Evolutionary conservation across 2,329 filamentous ascomycete species (phyloP).

Genomic region (Intubia oerlemansii): DNA sequence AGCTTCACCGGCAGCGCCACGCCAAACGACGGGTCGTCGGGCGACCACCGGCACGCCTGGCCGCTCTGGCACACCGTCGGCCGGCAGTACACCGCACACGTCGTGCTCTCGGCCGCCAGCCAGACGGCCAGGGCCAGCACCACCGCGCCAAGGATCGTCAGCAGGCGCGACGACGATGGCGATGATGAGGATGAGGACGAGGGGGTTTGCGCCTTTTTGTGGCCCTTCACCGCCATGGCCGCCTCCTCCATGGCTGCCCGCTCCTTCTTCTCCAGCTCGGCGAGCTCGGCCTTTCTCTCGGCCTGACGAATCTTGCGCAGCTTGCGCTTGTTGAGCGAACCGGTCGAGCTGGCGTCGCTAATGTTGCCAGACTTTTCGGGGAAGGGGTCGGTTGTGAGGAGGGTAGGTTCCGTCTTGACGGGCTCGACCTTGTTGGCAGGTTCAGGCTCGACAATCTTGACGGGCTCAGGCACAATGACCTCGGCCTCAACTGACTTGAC

Average conservation of each 20-base stretch:
- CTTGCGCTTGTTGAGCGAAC: too few species aligned
- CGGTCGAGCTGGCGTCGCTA: too few species aligned
- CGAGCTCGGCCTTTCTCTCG: background rate
- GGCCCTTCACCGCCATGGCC: background rate
- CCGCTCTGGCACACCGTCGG: conserved; percentile 24
- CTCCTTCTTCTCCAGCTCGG: background rate
- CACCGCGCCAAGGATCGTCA: conserved; percentile 26
- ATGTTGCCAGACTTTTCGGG: too few species aligned
- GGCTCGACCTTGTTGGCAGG: background rate
- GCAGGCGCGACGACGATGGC: too few species aligned
- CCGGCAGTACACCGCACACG: conserved; percentile 32
- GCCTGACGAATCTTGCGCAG: too few species aligned
- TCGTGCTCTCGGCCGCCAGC: conserved; percentile 29
- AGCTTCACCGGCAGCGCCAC: conserved; percentile 37
- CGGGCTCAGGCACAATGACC: too few species aligned
- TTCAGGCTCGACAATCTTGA: too few species aligned
- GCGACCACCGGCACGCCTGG: conserved; percentile 30
- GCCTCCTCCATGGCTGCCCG: background rate
- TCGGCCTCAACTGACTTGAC: too few species aligned
- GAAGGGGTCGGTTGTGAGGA: too few species aligned
- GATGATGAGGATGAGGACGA: background rate
- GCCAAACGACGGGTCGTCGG: conserved; percentile 38
- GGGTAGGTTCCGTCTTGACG: too few species aligned
- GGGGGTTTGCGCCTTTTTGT: too few species aligned
- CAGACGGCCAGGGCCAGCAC: conserved; percentile 25